Evolutionary conservation across 2,329 filamentous ascomycete species (phyloP).

Genomic region (Colletotrichum eremochloae): DNA sequence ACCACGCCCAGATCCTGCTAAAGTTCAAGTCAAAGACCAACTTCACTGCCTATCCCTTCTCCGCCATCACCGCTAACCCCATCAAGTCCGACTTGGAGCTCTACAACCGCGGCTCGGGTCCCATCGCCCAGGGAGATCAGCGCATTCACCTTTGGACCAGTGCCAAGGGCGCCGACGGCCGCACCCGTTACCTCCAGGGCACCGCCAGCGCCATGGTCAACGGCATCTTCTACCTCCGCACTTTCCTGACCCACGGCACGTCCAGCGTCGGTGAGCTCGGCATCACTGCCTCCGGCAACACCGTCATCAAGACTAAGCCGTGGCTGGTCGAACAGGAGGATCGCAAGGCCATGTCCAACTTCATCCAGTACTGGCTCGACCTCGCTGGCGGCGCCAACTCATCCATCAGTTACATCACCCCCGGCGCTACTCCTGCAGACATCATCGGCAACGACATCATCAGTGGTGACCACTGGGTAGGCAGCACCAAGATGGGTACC

Average conservation of each 20-base stretch:
- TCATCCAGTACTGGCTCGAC: slow-evolving; percentile 38
- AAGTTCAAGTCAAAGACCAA: slow-evolving; percentile 42
- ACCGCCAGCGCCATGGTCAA: slow-evolving; percentile 42
- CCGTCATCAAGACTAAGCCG: slow-evolving; percentile 44
- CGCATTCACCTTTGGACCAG: slow-evolving; percentile 46
- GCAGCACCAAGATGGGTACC: slow-evolving; percentile 56
- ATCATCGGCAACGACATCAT: slow-evolving; percentile 38
- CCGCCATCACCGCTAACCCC: slow-evolving; percentile 36
- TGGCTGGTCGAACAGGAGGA: slow-evolving; percentile 45
- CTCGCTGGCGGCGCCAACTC: slow-evolving; percentile 38
- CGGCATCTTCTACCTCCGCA: slow-evolving; percentile 42
- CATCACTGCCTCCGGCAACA: slow-evolving; percentile 45
- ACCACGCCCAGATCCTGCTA: slow-evolving; percentile 57
- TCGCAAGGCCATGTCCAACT: slow-evolving; percentile 41
- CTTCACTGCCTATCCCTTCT: slow-evolving; percentile 42
- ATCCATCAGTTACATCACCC: slow-evolving; percentile 31
- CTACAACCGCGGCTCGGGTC: slow-evolving; percentile 45
- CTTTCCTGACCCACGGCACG: slow-evolving; percentile 47
- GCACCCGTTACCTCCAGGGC: slow-evolving; percentile 46
- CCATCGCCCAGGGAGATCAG: slow-evolving; percentile 45
- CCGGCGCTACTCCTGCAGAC: slow-evolving; percentile 33
- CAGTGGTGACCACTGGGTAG: slow-evolving; percentile 41
- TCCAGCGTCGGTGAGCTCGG: slow-evolving; percentile 45
- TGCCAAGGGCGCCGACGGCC: slow-evolving; percentile 44
- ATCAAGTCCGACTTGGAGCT: slow-evolving; percentile 39